Base-by-base conservation (phyloP, 176 grass and related monocot genomes). In the Bromus sterilis region DNA sequence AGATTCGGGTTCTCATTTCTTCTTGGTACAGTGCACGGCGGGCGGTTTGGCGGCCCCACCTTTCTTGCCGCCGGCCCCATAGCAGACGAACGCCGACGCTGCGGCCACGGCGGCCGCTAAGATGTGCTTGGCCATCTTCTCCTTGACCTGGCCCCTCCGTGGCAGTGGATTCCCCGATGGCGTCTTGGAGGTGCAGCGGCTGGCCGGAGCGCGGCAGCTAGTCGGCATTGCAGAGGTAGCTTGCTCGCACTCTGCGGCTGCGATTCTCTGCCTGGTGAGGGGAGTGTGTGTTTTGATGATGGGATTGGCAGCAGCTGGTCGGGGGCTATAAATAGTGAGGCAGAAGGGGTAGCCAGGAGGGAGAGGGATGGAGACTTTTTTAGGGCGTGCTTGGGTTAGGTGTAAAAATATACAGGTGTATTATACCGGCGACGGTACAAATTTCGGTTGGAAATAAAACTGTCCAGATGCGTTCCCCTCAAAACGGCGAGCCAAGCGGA, bases 111-210 rank as follows among this genome's bases (percentile, higher is more conserved):
- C 62, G 26, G 64, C 73, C 2, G 56, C 65, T 28, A 57, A 7
- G 43, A 97, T 34, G 15, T 88, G 66, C 66, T 36, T 89, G 33
- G 46, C 36, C 58, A 97, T 94, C 24, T 21, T 81, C 66, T 79
- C 76, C 87, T 90, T 97, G 66, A 97, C 77, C 67, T 92, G 82
- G 16, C 94, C 94, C 59, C 94, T 75, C 78, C 84, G 81, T 4
- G 87, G 91, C 81, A 68, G 80, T 29, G 89, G 91, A 78, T 88
- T 94, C 48, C 87, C 89, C 4, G 82, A 56, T n/a, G 91, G 69
- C 66, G 63, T 70, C 83, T 79, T 84, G 80, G 41, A 70, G 28
- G 56, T 37, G 35, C 36, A 4, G 7, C 66, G 60, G 26, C 67
- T 64, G 21, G 0, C 60, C n/a, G 66, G 67, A 44, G 72, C 15